phyloP scores from a whole-genome alignment of 2,329 filamentous ascomycete species.

The Emergomyces pasteurianus region DNA sequence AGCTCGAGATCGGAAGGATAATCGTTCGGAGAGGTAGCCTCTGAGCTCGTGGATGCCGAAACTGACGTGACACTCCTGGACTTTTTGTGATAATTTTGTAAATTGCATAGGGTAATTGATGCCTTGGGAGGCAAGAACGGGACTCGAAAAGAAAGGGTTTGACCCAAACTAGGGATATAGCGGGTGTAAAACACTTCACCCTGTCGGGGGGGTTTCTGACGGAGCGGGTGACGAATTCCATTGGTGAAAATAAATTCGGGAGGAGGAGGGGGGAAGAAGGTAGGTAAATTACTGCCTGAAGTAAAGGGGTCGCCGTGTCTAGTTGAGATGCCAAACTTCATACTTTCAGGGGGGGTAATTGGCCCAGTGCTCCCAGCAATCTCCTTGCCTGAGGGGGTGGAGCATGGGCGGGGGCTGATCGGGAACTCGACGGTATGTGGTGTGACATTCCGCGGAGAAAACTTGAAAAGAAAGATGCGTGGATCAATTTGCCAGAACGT shows the following conservation, averaged over 20 bases:
- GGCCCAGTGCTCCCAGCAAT: constrained; percentile 2
- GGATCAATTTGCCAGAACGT: constrained; percentile 90
- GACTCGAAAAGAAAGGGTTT: constrained; percentile 81
- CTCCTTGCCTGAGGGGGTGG: constrained; percentile 4
- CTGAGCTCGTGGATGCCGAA: neutral
- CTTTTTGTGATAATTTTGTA: constrained; percentile 14
- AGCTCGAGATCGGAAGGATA: constrained; percentile 53
- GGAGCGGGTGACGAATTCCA: constrained; percentile 69
- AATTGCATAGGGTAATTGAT: constrained; percentile 15
- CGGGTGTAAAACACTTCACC: constrained; percentile 86
- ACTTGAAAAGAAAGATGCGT: constrained; percentile 65
- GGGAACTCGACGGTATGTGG: constrained; percentile 36
- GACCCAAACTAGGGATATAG: constrained; percentile 66
- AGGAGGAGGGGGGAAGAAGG: constrained; percentile 77
- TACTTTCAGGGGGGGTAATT: neutral
- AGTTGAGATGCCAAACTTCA: neutral
- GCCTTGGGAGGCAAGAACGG: constrained; percentile 55
- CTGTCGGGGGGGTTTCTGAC: constrained; percentile 79
- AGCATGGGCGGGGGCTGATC: constrained; percentile 32
- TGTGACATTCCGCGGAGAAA: constrained; percentile 53
- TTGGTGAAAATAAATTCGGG: constrained; percentile 70
- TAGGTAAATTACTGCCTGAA: constrained; percentile 74
- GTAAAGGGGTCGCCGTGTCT: constrained; percentile 53
- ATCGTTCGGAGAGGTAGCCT: neutral
- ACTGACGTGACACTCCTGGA: constrained; percentile 4